Percentiles rank a stretch among this genome's conserved stretches.
These are phyloP conservation scores for Camelina hispida DNA, from an alignment of 345 rosid genomes.

Conservation along the genomic window DNA sequence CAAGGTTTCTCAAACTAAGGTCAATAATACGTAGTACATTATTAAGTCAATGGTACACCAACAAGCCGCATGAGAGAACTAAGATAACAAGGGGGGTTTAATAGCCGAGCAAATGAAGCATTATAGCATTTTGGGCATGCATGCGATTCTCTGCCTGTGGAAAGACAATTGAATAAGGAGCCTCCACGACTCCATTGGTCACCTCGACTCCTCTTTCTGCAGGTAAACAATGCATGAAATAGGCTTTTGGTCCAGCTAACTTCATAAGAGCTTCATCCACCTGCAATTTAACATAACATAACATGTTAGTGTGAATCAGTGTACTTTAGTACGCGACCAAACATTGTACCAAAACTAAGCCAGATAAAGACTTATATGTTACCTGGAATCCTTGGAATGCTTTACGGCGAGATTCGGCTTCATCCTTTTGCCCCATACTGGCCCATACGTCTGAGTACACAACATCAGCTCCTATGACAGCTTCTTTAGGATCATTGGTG, in stretches of 20 bases:
- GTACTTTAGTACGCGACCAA: background rate
- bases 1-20: conserved; percentile 29
- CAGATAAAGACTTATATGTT: background rate
- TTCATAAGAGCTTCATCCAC: conserved; percentile 87
- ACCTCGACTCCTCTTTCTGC: conserved; percentile 97
- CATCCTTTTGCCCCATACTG: conserved; percentile 98
- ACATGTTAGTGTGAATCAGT: background rate
- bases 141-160: conserved; percentile 96
- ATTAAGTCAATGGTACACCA: conserved; percentile 17
- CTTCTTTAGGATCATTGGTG: conserved; percentile 83
- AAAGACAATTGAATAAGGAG: conserved; percentile 87
- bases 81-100: conserved; percentile 33
- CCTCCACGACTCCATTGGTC: conserved; percentile 84
- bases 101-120: conserved; percentile 78
- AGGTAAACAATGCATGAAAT: conserved; percentile 98
- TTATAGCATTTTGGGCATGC: conserved; percentile 93
- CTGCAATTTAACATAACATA: conserved; percentile 48
- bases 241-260: conserved; percentile 83
- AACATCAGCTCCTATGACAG: conserved; percentile 88
- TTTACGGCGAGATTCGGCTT: conserved; percentile 81
- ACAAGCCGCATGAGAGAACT: conserved; percentile 7
- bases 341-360: background rate
- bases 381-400: conserved; percentile 96
- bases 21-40: conserved; percentile 16
- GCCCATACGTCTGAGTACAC: conserved; percentile 99